Base-by-base conservation (phyloP, 352 stramenopile genomes). In the Pythium sukuiense region DNA sequence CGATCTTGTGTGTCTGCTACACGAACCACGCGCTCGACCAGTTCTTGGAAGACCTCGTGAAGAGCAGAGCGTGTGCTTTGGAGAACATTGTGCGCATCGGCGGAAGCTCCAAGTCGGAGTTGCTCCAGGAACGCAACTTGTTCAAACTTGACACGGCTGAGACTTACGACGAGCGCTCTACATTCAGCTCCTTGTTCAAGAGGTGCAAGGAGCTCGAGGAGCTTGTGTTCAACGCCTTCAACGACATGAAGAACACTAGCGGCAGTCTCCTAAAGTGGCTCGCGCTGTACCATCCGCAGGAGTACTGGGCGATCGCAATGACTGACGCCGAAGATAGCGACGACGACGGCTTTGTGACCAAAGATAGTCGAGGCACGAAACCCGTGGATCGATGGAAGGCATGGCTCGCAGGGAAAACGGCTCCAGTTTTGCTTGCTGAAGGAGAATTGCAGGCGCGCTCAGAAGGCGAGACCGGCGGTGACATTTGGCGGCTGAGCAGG, bases 21-120 rank as follows among this genome's bases (percentile, higher is more conserved):
- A 97, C 90, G 14, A 97, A 97, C 73, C 88, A 97, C 65, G 88
- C 90, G 13, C 77, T 97, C 48, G 88, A 96, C 74, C 89, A 96
- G 70, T 96, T 97, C 66, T 70, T 97, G n/a, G 87, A 90, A 53
- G 80, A 93, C 53, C 68, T 97, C 35, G 32, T 96, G 8, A 72
- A 86, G 54, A 65, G 72, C 39, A 67, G 74, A 1, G 24, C 61
- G 12, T 35, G 45, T 52, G n/a, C 62, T 18, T 72, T 89, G 14
- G 72, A 67, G 4, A 72, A 61, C 30, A 80, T 95, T 45, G 86
- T 96, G 24, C 83, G 89, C 37, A 77, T 97, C 30, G 88, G 89
- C 54, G 77, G 84, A 2, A 75, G 85, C 57, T 89, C 79, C 56
- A 95, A 96, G 59, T 68, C 62, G 62, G 35, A 39, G 54, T 20